phyloP scores from a whole-genome alignment of 1,284 basidiomycete species.

The Acaromyces ingoldii region DNA sequence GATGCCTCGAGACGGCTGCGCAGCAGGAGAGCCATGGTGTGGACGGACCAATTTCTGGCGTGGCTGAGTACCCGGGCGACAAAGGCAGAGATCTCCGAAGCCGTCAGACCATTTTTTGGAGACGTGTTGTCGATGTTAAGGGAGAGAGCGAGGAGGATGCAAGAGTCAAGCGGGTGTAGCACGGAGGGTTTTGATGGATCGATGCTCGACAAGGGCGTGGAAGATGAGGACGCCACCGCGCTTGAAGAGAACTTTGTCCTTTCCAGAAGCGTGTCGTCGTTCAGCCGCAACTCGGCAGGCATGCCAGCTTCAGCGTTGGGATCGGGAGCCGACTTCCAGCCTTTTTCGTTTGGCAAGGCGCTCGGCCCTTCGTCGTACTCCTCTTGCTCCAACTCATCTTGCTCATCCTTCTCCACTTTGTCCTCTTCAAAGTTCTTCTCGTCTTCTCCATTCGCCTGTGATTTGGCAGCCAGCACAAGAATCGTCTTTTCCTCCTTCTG shows the following conservation, averaged over 20 bases:
- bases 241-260: constrained; percentile 74
- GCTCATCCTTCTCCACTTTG: constrained; percentile 6
- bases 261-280: constrained; percentile 95
- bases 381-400: constrained; percentile 13
- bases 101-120: constrained; percentile 48
- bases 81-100: constrained; percentile 47
- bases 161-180: constrained; percentile 44
- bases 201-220: constrained; percentile 59
- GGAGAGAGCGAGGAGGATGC: constrained; percentile 43
- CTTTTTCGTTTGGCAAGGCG: constrained; percentile 7
- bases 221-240: constrained; percentile 53
- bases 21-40: constrained; percentile 49
- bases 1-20: constrained; percentile 44
- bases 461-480: constrained; percentile 88
- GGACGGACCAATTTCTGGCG: constrained; percentile 48
- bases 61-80: constrained; percentile 41
- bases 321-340: constrained; percentile 31
- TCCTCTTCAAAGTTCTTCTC: constrained; percentile 50
- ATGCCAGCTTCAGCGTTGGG: constrained; percentile 41
- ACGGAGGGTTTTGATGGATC: constrained; percentile 75
- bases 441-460: constrained; percentile 49
- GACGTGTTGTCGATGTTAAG: constrained; percentile 48
- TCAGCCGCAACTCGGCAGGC: constrained; percentile 76
- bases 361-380: constrained; percentile 21
- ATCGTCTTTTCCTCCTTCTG: constrained; percentile 81